Percentiles rank a stretch among this genome's conserved stretches.
phyloP scores from a whole-genome alignment of 495 filamentous ascomycete species.

The Talaromyces wortmannii region DNA sequence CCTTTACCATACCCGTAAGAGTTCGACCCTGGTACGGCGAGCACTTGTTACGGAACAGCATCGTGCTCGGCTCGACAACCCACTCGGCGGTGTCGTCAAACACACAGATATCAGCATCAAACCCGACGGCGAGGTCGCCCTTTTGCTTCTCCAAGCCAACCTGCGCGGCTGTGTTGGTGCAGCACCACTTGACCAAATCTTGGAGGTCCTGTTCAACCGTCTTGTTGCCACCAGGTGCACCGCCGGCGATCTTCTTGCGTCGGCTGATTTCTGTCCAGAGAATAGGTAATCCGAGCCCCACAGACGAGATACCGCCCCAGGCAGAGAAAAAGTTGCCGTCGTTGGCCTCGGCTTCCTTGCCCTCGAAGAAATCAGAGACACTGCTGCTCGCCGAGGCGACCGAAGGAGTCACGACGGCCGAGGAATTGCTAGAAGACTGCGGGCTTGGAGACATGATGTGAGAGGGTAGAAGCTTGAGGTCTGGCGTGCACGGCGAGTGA shows the following conservation, averaged over 20 bases:
- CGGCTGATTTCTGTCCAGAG: slow-evolving; percentile 77
- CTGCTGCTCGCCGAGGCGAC: not conserved
- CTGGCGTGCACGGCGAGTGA: slow-evolving; percentile 92
- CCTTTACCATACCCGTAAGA: slow-evolving; percentile 72
- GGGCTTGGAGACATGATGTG: slow-evolving; percentile 35
- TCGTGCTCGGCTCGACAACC: slow-evolving; percentile 56
- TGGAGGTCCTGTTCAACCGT: slow-evolving; percentile 39
- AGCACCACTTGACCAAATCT: slow-evolving; percentile 80
- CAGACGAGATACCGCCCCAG: slow-evolving; percentile 93
- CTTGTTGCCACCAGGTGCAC: slow-evolving; percentile 30
- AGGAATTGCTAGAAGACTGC: not conserved
- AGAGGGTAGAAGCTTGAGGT: slow-evolving; percentile 80
- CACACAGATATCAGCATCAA: slow-evolving; percentile 87
- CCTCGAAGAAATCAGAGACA: slow-evolving; percentile 2
- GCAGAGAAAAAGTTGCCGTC: slow-evolving; percentile 87
- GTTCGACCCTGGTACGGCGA: slow-evolving; percentile 83
- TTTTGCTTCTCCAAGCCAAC: slow-evolving; percentile 81
- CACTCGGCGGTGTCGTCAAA: slow-evolving; percentile 83
- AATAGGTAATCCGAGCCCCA: slow-evolving; percentile 86
- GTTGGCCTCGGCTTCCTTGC: slow-evolving; percentile 19
- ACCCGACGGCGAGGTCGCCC: slow-evolving; percentile 74
- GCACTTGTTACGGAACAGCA: slow-evolving; percentile 95
- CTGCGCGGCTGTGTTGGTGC: slow-evolving; percentile 80
- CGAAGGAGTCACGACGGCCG: not conserved
- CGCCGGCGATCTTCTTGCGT: slow-evolving; percentile 25